Evolutionary conservation across 441 rosid species (phyloP), one percentile per base, ranked within the genome.

Genomic region (Syzygium syzygioides): DNA sequence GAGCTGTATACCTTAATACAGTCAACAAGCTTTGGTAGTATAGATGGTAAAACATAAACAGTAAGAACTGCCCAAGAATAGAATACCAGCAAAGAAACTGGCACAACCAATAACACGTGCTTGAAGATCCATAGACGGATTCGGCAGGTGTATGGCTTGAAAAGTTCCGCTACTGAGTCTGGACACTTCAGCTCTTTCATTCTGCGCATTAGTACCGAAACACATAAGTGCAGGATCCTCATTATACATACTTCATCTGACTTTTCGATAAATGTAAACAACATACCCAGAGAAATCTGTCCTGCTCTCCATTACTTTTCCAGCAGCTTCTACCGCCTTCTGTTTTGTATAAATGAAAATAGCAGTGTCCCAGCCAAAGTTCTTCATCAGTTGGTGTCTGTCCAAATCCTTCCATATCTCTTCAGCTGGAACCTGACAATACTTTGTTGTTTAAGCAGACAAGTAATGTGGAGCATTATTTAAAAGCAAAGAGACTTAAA

Each of bases 121-220:
- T 90, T 84, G 60, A 91, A 92, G 87, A 96, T 87, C 97, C 97
- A 96, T 86, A 94, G 95, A 87, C 86, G 93, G 60, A 94, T 45
- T 26, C 89, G 93, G 85, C 99, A 96, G 20, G 94, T 89, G 80
- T 93, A 50, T 18, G 99, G 96, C 92, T 94, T 96, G 94, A 95
- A 94, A 87, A 80, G 87, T 91, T 94, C 95, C 14, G 92, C 94
- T 62, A 95, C 59, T 30, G 87, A 87, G 86, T 96, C 96, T 55
- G 98, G 97, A 90, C 98, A 98, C 92, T 95, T 98, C 90, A 96
- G 91, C 91, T 96, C 99, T 79, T 90, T 93, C 64, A 86, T 92
- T 93, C 99, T 96, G 89, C 55, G 80, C 87, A 30, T 86, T 83
- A 88, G 45, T 60, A 85, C 83, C 9, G 34, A 83, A 80, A 89